These are phyloP conservation scores for Pascua guehoae DNA, from an alignment of 1,284 basidiomycete genomes.

Conservation along the genomic window DNA sequence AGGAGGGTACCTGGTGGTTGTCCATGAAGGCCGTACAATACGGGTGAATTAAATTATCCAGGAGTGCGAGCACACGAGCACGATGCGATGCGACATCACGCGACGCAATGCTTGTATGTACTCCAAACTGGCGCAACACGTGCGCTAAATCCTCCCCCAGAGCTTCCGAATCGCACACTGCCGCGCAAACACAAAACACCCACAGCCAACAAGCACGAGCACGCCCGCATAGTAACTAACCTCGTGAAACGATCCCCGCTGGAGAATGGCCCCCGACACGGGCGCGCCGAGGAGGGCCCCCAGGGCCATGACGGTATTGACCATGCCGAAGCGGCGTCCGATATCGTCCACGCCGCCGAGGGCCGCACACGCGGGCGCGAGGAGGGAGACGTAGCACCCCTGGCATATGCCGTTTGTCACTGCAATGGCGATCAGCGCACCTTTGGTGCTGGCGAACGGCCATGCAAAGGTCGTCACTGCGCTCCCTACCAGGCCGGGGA, in stretches of 20 bases:
- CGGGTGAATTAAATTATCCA: no score
- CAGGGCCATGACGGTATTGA: constrained; percentile 17
- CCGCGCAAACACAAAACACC: constrained; percentile 4
- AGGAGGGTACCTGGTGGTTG: no score
- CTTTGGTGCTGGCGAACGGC: constrained; percentile 22
- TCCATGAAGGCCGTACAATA: no score
- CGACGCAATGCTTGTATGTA: no score
- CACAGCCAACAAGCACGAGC: constrained; percentile 9
- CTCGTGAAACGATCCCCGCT: constrained; percentile 7
- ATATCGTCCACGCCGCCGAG: constrained; percentile 25
- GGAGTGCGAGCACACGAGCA: no score
- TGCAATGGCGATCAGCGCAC: constrained; percentile 17
- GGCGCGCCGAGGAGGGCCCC: constrained; percentile 18
- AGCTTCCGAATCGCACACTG: constrained; percentile 4
- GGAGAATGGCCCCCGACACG: constrained; percentile 15
- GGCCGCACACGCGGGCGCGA: constrained; percentile 22
- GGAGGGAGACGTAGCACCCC: constrained; percentile 26
- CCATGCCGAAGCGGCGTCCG: constrained; percentile 27
- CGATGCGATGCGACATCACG: no score
- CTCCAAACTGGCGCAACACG: no score
- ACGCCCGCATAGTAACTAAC: constrained; percentile 20
- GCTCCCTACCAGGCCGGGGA: constrained; percentile 16
- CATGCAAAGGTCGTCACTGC: constrained; percentile 25
- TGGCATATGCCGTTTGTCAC: constrained; percentile 23
- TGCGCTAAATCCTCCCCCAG: constrained; percentile 7